Percentiles rank a stretch among this genome's conserved stretches.
These are phyloP conservation scores for Nannochloris sp. DNA, from an alignment of 139 green algal genomes.

Conservation along the genomic window DNA sequence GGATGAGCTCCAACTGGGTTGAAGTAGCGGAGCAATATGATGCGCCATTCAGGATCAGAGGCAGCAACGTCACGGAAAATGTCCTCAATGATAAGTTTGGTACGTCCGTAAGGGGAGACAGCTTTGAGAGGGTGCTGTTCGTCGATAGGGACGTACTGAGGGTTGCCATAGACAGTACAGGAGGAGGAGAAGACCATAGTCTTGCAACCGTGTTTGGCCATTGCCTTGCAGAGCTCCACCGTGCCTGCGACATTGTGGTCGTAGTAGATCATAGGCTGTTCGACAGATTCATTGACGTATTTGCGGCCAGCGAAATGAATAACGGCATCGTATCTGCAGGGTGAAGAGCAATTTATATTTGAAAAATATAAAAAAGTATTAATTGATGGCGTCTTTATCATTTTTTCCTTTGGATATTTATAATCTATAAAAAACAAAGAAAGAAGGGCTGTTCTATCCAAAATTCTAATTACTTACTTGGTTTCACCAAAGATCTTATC, in stretches of 20 bases:
- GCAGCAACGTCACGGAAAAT: constrained; percentile 66
- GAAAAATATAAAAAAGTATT: not conserved
- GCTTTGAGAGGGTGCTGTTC: constrained; percentile 72
- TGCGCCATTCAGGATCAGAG: constrained; percentile 69
- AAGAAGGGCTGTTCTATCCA: no score
- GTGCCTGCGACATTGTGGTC: constrained; percentile 93
- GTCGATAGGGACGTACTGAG: constrained; percentile 78
- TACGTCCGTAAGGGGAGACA: constrained; percentile 90
- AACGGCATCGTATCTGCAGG: constrained; percentile 18
- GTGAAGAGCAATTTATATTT: not conserved
- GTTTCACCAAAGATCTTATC: constrained; percentile 34
- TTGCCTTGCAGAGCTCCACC: constrained; percentile 73
- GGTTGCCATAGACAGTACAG: constrained; percentile 89
- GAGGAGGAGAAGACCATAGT: constrained; percentile 37
- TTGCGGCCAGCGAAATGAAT: constrained; percentile 44
- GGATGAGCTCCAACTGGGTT: constrained; percentile 48
- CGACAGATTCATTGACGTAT: constrained; percentile 34
- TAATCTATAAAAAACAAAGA: no score
- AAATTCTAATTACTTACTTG: constrained; percentile 16
- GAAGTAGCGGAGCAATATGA: constrained; percentile 50
- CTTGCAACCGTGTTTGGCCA: constrained; percentile 46
- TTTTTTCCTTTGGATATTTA: not conserved
- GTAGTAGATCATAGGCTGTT: constrained; percentile 86
- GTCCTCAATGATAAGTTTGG: constrained; percentile 97
- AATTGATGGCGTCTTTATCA: not conserved